Evolutionary conservation across 306 rosid species (phyloP), one percentile per base, ranked within the genome.

Genomic region (Datisca glomerata): DNA sequence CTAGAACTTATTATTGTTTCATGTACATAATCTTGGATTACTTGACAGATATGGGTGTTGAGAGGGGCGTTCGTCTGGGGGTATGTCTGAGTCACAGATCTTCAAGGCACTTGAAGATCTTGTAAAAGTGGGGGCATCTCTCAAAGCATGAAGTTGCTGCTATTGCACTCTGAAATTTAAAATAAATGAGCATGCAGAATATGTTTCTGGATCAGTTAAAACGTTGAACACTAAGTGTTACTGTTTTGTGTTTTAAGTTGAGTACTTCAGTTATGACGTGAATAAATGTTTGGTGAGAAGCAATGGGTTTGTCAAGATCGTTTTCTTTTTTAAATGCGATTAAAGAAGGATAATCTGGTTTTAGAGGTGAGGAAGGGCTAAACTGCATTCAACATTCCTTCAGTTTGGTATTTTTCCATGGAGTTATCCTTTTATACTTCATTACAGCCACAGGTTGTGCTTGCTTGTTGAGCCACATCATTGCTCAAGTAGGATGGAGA

Each of bases 91-190:
- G 68, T 58, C 63, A 15, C 93, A 80, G 43, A 89, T 89, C 66
- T 65, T 42, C 3, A 89, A 89, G 85, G 75, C 85, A 14, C 93
- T 83, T 5, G 79, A 89, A 72, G 86, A 83, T 41, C 66, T 89
- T 20, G 86, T 47, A 7, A 84, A 77, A 66, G 86, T 59, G 0
- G 84, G 95, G 53, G 61, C 63, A 56, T 57, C 85, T 17, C 51
- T 67, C 17, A 83, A 76, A 61, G 78, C 61, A 32, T 69, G 69
- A 73, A 52, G 16, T 43, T 43, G 35, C 58, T 41, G 41, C 66
- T 45, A 35, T 34, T 43, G 44, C 18, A 50, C 53, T 24, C 43
- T 15, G 7, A 34, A 55, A 56, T 58, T 37, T 41, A 57, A 63
- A 86, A 69, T 73, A 76, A 80, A 67, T 55, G 45, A 51, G 17